Percentiles rank a stretch among this genome's conserved stretches.
These are phyloP conservation scores for Cryptosporidium muris DNA, from an alignment of 169 alveolate genomes.

Conservation along the genomic window DNA sequence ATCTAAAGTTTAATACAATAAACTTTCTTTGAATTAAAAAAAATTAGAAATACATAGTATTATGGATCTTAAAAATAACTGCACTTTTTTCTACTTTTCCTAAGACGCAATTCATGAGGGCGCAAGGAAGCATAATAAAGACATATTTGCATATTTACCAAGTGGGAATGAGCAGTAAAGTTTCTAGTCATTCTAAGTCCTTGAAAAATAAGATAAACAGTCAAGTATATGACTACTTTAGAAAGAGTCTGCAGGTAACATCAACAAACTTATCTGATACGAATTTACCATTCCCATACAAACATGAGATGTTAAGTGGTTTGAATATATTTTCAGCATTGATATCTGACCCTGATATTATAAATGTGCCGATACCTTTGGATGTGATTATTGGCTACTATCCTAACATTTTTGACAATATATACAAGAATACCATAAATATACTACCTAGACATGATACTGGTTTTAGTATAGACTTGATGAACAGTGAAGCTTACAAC, in stretches of 20 bases:
- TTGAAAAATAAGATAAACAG: slow-evolving; percentile 34
- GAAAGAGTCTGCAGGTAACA: slow-evolving; percentile 8
- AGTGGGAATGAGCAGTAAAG: neutral
- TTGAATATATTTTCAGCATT: slow-evolving; percentile 34
- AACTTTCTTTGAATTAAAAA: too few species aligned
- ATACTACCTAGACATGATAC: slow-evolving; percentile 20
- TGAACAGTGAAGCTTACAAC: neutral
- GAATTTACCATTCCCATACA: slow-evolving; percentile 51
- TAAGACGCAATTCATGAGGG: too few species aligned
- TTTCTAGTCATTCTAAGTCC: neutral
- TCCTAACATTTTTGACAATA: slow-evolving; percentile 12
- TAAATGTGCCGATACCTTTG: slow-evolving; percentile 34
- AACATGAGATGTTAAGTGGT: slow-evolving; percentile 56
- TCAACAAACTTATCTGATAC: slow-evolving; percentile 46
- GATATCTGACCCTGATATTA: slow-evolving; percentile 40
- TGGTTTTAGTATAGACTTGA: slow-evolving; percentile 18
- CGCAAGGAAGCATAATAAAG: too few species aligned
- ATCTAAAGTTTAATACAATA: too few species aligned
- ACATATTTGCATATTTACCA: too few species aligned
- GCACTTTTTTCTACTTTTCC: too few species aligned
- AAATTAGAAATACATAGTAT: too few species aligned
- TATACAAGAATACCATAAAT: neutral
- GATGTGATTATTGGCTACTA: slow-evolving; percentile 23
- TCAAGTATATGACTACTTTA: slow-evolving; percentile 35
- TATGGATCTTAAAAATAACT: too few species aligned